A percentile compares a stretch with the other conserved stretches of the same genome.
These are phyloP conservation scores for Phytophthora megakarya DNA, from an alignment of 352 stramenopile genomes.

Conservation along the genomic window DNA sequence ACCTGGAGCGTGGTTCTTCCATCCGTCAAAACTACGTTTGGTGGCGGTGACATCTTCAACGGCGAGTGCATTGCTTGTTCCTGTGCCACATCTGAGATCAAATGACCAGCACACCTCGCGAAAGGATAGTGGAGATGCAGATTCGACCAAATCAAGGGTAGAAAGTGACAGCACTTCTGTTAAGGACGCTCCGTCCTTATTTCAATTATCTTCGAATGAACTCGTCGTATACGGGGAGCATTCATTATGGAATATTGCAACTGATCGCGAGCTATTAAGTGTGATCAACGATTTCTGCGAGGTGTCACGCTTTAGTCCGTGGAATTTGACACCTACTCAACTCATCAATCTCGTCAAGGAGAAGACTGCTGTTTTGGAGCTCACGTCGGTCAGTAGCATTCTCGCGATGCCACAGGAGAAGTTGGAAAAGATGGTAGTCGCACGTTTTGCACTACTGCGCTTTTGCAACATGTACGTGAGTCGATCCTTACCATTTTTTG, in stretches of 20 bases:
- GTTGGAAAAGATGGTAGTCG: conserved; percentile 41
- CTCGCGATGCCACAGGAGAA: conserved; percentile 17
- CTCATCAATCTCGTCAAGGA: conserved; percentile 43
- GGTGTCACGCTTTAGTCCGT: conserved; percentile 52
- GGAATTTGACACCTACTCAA: conserved; percentile 57
- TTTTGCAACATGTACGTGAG: conserved; percentile 79
- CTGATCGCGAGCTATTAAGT: conserved; percentile 49
- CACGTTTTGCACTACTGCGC: conserved; percentile 68
- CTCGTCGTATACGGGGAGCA: conserved; percentile 41
- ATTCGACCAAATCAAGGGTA: background rate
- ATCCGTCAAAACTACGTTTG: conserved; percentile 64
- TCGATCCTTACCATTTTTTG: conserved; percentile 74
- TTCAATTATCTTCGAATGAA: conserved; percentile 23
- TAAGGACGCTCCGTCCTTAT: background rate
- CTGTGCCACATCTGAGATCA: background rate
- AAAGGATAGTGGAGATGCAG: background rate
- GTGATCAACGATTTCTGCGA: conserved; percentile 65
- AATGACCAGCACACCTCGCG: background rate
- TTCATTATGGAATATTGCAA: conserved; percentile 40
- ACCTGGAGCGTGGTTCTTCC: conserved; percentile 78
- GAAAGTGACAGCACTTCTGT: background rate
- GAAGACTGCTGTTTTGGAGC: conserved; percentile 21
- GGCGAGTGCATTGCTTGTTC: background rate
- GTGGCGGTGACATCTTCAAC: conserved; percentile 30
- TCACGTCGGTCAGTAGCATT: conserved; percentile 12